phyloP scores from a whole-genome alignment of 2,329 filamentous ascomycete species.

The Rutstroemia sp. region DNA sequence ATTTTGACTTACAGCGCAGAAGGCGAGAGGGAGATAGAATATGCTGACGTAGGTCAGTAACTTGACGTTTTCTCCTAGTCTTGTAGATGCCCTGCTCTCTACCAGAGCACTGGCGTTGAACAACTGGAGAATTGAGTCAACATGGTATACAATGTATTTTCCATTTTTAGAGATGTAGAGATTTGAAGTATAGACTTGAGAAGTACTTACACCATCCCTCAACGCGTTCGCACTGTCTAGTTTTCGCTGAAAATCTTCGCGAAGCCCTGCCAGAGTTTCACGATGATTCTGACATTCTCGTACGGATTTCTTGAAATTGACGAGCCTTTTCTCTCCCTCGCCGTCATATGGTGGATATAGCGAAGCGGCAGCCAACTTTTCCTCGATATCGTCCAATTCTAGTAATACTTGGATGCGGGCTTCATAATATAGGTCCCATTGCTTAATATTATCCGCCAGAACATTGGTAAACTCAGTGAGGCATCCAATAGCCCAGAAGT shows the following conservation, averaged over 20 bases:
- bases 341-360: neutral
- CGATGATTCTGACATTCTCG: neutral
- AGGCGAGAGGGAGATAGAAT: constrained; percentile 32
- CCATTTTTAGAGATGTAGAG: neutral
- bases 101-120: constrained; percentile 25
- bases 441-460: constrained; percentile 1
- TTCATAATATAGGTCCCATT: neutral
- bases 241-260: neutral
- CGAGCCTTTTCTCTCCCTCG: neutral
- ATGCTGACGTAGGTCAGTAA: constrained; percentile 34
- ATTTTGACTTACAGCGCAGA: constrained; percentile 18
- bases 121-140: constrained; percentile 7
- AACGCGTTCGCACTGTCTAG: neutral
- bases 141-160: neutral
- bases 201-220: constrained; percentile 2
- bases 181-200: neutral
- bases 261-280: neutral
- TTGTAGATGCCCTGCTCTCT: constrained; percentile 26
- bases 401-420: neutral
- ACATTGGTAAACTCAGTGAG: neutral
- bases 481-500: constrained; percentile 3
- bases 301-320: neutral
- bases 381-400: neutral
- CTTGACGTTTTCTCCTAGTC: constrained; percentile 30
- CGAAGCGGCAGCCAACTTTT: neutral